Evolutionary conservation across 768 basidiomycete genomes (phyloP).

Genomic region (Rhodotorula graminis): DNA sequence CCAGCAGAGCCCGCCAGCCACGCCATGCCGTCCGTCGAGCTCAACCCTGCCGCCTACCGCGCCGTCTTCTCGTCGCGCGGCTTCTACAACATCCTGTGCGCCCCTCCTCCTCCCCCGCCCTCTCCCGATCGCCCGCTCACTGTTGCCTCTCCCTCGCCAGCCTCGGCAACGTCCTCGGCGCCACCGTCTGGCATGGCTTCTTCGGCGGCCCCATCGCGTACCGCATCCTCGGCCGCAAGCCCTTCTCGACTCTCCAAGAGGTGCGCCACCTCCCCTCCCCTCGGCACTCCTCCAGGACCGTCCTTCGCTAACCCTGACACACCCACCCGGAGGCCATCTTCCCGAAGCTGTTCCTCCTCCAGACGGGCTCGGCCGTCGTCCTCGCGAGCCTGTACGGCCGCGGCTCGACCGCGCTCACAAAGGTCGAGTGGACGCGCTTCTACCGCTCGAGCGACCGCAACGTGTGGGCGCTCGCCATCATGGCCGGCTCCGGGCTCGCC

Average conservation of each 20-base stretch:
- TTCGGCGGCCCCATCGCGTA: constrained; percentile 28
- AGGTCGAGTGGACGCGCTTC: neutral
- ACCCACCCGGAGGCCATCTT: constrained; percentile 4
- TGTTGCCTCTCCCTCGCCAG: neutral
- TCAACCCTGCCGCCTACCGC: neutral
- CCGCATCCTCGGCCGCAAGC: constrained; percentile 32
- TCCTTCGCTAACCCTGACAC: too few species aligned
- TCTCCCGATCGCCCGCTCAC: neutral
- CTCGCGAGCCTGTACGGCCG: constrained; percentile 24
- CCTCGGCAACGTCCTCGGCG: constrained; percentile 25
- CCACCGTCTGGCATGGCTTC: constrained; percentile 30
- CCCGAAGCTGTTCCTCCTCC: constrained; percentile 32
- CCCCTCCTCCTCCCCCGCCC: too few species aligned
- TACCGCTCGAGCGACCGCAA: constrained; percentile 13
- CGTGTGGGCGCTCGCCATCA: constrained; percentile 16
- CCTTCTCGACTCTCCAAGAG: constrained; percentile 40
- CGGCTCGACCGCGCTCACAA: neutral
- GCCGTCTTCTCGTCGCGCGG: constrained; percentile 6
- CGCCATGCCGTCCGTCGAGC: neutral
- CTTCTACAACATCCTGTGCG: constrained; percentile 24
- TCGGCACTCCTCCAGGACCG: too few species aligned
- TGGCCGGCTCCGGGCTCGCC: constrained; percentile 11
- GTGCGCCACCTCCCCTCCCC: neutral
- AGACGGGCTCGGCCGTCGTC: constrained; percentile 2
- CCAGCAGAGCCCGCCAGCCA: too few species aligned